Percentiles rank a stretch among this genome's conserved stretches.
These are phyloP conservation scores for Agroathelia rolfsii DNA, from an alignment of 1,284 basidiomycete genomes.

Conservation along the genomic window DNA sequence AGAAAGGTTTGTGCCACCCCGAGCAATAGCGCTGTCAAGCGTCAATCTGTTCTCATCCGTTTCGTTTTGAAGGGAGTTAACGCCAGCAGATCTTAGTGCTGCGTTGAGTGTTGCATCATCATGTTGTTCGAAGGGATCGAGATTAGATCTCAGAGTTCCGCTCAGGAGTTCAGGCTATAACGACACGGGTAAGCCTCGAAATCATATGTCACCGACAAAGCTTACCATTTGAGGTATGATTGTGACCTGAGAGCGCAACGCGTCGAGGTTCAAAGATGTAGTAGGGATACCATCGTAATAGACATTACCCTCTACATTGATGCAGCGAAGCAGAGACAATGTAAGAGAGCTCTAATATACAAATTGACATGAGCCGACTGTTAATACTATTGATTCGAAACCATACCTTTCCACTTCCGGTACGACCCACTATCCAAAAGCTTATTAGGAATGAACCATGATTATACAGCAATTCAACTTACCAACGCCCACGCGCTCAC, in stretches of 20 bases:
- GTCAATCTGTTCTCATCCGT: slow-evolving; percentile 20
- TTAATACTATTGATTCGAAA: neutral
- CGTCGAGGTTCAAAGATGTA: slow-evolving; percentile 29
- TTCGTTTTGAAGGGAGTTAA: slow-evolving; percentile 21
- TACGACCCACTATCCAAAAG: slow-evolving; percentile 23
- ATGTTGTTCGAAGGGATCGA: slow-evolving; percentile 41
- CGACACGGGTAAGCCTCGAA: neutral
- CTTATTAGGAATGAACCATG: slow-evolving; percentile 5
- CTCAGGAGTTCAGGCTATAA: slow-evolving; percentile 31
- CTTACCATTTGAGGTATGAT: slow-evolving; percentile 40
- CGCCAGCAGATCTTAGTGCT: slow-evolving; percentile 20
- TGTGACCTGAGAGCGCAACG: slow-evolving; percentile 33
- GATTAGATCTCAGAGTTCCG: slow-evolving; percentile 25
- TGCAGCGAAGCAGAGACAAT: slow-evolving; percentile 31
- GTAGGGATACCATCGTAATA: slow-evolving; percentile 24
- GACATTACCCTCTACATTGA: slow-evolving; percentile 31
- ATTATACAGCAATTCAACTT: slow-evolving; percentile 8
- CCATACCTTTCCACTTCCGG: slow-evolving; percentile 28
- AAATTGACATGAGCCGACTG: no score
- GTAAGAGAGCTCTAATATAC: slow-evolving; percentile 25
- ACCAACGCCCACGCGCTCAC: slow-evolving; percentile 33
- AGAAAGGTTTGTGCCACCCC: slow-evolving; percentile 34
- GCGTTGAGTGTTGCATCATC: slow-evolving; percentile 33
- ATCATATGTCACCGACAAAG: slow-evolving; percentile 15
- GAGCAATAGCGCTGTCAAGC: slow-evolving; percentile 24